Base-by-base conservation (phyloP, 306 rosid species). In the Acmispon strigosus region DNA sequence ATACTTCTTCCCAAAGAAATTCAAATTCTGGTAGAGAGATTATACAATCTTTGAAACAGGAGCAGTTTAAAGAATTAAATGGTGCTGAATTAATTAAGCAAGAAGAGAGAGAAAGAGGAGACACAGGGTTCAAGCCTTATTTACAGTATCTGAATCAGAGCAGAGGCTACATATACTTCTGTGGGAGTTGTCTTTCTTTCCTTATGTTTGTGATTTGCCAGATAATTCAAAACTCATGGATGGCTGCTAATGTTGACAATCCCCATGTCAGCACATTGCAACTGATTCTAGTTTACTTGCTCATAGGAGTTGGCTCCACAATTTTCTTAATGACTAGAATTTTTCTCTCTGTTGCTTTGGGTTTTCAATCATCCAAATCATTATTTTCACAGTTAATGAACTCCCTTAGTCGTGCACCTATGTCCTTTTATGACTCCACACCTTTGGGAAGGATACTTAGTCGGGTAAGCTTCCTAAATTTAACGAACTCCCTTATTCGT, bases 371-470 rank as follows among this genome's bases (percentile, higher is more conserved):
- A 51, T 84, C 89, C 24, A 62, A 74, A 20, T 16, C 77, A 10
- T 71, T 83, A 4, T 85, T 83, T 52, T 51, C 44, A 1, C 66
- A 74, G 67, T 52, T 87, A 13, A 16, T 82, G 44, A 69, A 61
- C 72, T 87, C 92, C 18, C 89, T 87, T 72, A 84, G 84, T 11
- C 69, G 60, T 1, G 84, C 92, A 10, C 87, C 86, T 0, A 75
- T 87, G 86, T 74, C 87, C 10, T 87, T 84, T 53, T 83, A 84
- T 50, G 87, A 87, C 72, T 82, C 89, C 15, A 87, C 92, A 2
- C 89, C 89, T 14, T 19, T 83, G 37, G 87, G 92, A 73, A 84
- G 89, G 73, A 81, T 87, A 78, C 84, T 87, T 51, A 83, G 82
- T 39, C 76, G 89, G 84, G 92, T 87, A 82, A 65, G 80, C 32